Evolutionary conservation across 805 yeast species (phyloP).

Genomic region (Saturnispora gosingensis): DNA sequence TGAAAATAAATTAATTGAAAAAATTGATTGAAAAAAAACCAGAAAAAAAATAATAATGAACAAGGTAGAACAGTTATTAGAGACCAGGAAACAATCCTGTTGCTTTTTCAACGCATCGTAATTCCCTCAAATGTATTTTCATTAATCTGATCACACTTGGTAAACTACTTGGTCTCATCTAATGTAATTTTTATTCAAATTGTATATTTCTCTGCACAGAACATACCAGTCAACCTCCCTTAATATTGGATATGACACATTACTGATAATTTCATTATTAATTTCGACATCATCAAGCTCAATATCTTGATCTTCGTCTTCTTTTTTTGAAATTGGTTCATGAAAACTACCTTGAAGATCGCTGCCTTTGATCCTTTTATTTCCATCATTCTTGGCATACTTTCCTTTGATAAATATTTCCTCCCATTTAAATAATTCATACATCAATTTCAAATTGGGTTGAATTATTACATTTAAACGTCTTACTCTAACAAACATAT

Average conservation of each 20-base stretch:
- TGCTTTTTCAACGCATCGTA: too few species aligned
- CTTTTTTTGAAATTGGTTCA: too few species aligned
- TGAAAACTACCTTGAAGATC: too few species aligned
- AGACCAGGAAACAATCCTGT: too few species aligned
- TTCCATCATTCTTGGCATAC: constrained; percentile 4
- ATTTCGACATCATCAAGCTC: not conserved
- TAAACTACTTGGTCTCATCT: constrained; percentile 5
- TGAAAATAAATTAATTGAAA: not conserved
- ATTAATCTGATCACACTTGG: too few species aligned
- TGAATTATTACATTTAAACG: constrained; percentile 88
- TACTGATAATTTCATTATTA: constrained; percentile 22
- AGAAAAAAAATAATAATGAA: too few species aligned
- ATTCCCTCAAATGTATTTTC: too few species aligned
- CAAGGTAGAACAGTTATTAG: too few species aligned
- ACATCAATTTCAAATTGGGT: constrained; percentile 87
- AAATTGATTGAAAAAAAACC: not conserved
- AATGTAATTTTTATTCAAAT: constrained; percentile 62
- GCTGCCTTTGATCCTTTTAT: too few species aligned
- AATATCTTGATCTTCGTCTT: not conserved
- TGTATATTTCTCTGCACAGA: constrained; percentile 73
- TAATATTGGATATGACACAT: constrained; percentile 25
- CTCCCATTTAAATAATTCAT: constrained; percentile 73
- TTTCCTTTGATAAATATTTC: constrained; percentile 25
- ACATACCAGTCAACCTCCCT: constrained; percentile 85
- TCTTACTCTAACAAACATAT: constrained; percentile 79